Base-by-base conservation (phyloP, 768 basidiomycete genomes). In the Naganishia friedmannii region DNA sequence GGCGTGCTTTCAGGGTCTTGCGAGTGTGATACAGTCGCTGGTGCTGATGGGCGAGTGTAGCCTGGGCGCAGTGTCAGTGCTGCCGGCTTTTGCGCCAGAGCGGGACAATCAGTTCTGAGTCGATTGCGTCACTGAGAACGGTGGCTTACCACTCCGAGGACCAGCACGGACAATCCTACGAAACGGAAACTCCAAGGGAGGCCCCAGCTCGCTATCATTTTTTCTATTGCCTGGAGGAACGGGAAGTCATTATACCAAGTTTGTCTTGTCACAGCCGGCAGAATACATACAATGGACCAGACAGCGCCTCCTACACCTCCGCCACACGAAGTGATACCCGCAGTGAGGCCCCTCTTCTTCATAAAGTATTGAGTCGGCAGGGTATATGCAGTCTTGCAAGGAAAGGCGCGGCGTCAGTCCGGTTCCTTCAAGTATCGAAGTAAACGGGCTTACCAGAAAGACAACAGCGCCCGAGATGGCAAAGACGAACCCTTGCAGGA, bases 351-450 rank as follows among this genome's bases (percentile, higher is more conserved):
- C 48, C 72, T 45, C 48, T 68, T 70, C 45, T 63, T 70, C n/a
- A 70, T 28, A 34, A 73, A 73, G 53, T 48, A 73, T 60, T 73
- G 72, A 34, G 54, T 65, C 12, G 72, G 72, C 8, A 73, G 48
- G 8, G 72, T 70, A 34, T 70, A 70, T 13, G 70, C 66, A 23
- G 72, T 71, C 72, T 73, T 19, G 21, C 13, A 23, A 15, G 15
- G 15, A 21, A 42, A 34, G 32, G 12, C 3, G 21, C 57, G 3
- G 45, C n/a, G 29, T 56, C 42, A 34, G 37, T 37, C 26, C 53
- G 12, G 21, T 13, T 13, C 37, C 37, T 37, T 13, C 53, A 2
- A 48, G 23, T 31, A 15, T 19, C 26, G 7, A 5, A 9, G 8
- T 12, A n/a, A 48, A 37, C 32, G 42, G 10, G 37, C 53, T 57